phyloP scores from a whole-genome alignment of 129 eudicot genomes.

The Ambrosia artemisiifolia region DNA sequence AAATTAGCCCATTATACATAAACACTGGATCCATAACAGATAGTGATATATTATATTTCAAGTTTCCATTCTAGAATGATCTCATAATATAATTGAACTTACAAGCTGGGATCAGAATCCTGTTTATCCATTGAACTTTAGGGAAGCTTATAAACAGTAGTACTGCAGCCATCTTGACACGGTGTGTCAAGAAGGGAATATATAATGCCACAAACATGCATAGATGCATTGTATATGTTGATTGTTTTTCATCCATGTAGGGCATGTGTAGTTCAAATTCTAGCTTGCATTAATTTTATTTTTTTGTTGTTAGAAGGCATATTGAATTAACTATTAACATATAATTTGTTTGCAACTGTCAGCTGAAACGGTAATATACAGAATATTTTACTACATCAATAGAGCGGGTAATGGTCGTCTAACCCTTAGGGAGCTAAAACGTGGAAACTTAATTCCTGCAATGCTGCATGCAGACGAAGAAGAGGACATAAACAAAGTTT shows the following conservation, averaged over 20 bases:
- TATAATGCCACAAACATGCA: neutral
- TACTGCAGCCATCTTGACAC: neutral
- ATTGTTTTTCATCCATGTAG: neutral
- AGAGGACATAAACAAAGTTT: constrained; percentile 83
- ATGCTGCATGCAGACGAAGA: constrained; percentile 91
- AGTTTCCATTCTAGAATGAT: neutral
- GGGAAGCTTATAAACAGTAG: neutral
- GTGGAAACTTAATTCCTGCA: constrained; percentile 33
- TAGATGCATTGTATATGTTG: neutral
- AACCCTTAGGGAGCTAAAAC: constrained; percentile 30
- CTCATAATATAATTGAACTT: neutral
- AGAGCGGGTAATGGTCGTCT: constrained; percentile 45
- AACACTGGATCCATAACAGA: neutral
- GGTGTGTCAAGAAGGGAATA: neutral
- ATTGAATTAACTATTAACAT: constrained; percentile 14
- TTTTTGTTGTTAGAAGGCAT: neutral
- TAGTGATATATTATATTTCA: neutral
- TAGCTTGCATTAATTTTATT: neutral
- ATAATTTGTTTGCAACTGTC: constrained; percentile 32
- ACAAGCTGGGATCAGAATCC: neutral
- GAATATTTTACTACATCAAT: constrained; percentile 69
- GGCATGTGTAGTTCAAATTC: neutral
- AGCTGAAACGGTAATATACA: constrained; percentile 80
- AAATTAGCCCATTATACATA: neutral
- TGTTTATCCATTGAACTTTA: neutral